Evolutionary conservation across 116 monocot species (phyloP), one percentile per base, ranked within the genome.

Genomic region (Trichopus zeylanicus): DNA sequence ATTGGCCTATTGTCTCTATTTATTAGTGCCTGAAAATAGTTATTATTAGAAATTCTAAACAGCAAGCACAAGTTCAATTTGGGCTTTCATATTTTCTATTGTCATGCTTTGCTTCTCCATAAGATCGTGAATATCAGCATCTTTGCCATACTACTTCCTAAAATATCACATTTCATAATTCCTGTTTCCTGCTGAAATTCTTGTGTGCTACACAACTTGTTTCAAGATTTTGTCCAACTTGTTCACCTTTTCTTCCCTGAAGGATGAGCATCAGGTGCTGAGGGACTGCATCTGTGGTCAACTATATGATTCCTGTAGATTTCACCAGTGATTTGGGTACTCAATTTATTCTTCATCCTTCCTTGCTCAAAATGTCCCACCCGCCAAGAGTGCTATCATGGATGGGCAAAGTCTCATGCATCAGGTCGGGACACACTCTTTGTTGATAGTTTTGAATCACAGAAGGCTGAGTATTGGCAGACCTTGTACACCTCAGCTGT

Each of bases 221-320:
- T 35, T 15, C 21, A 31, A 25, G 12, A 26, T 21, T 20, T 21
- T 42, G 28, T 31, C 6, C 26, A 6, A 10, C 16, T 29, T 25
- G 7, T 27, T 15, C 52, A n/a, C 27, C 28, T 58, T 29, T 56
- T 28, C 13, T 68, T 25, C 34, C 18, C 19, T 70, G 31, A 69
- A 89, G 94, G 75, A 83, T 76, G 86, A 94, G 29, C 78, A 66
- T 70, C 65, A 68, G 53, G 51, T 83, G 0, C 46, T 94, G 38
- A 89, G 76, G 59, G 78, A 78, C 51, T 81, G 81, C 46, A 67
- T 86, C 3, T 86, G 80, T 65, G 94, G 89, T 48, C 94, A 94
- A 73, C 74, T 94, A 49, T 94, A 81, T 57, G 94, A 94, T 59
- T 94, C 94, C 94, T 24, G 66, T 83, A 60, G 86, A 83, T 51